Percentiles rank a stretch among this genome's conserved stretches.
Conservation (phyloP, 257 asterid species). For the Dorcoceras hygrometricum region DNA sequence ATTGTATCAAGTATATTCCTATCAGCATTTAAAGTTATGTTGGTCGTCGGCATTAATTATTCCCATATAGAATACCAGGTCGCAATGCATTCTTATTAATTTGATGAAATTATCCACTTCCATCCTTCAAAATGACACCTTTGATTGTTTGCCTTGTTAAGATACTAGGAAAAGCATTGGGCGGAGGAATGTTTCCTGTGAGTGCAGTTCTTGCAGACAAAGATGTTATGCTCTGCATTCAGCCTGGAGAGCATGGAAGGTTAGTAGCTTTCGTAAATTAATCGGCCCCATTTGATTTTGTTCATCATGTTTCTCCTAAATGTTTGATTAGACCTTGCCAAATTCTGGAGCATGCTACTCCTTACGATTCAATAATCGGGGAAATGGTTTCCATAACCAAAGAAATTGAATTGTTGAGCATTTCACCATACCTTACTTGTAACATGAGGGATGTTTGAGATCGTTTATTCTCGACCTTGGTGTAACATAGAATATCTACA, state of each 20-base stretch:
- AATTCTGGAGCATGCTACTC: not conserved
- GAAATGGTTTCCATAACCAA: not conserved
- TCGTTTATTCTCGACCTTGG: not conserved
- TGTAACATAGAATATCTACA: not conserved
- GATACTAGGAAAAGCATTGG: slow-evolving; percentile 97
- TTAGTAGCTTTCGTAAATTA: slow-evolving; percentile 27
- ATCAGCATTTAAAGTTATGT: not conserved
- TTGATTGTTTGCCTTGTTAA: slow-evolving; percentile 30
- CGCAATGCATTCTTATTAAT: not conserved
- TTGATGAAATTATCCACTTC: slow-evolving; percentile 6
- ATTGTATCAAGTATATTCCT: not conserved
- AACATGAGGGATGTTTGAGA: not conserved
- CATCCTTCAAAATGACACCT: slow-evolving; percentile 6
- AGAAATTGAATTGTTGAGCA: not conserved
- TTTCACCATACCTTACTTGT: no score
- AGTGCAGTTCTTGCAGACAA: slow-evolving; percentile 92
- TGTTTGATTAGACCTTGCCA: not conserved
- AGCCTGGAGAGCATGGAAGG: slow-evolving; percentile 99
- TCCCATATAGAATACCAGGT: not conserved
- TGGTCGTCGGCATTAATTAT: not conserved
- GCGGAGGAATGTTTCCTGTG: slow-evolving; percentile 96
- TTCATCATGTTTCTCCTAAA: not conserved
- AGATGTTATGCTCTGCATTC: slow-evolving; percentile 95
- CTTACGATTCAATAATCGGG: not conserved
- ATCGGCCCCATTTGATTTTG: not conserved